Conservation (phyloP, 116 monocot genomes). For the Posidonia oceanica region DNA sequence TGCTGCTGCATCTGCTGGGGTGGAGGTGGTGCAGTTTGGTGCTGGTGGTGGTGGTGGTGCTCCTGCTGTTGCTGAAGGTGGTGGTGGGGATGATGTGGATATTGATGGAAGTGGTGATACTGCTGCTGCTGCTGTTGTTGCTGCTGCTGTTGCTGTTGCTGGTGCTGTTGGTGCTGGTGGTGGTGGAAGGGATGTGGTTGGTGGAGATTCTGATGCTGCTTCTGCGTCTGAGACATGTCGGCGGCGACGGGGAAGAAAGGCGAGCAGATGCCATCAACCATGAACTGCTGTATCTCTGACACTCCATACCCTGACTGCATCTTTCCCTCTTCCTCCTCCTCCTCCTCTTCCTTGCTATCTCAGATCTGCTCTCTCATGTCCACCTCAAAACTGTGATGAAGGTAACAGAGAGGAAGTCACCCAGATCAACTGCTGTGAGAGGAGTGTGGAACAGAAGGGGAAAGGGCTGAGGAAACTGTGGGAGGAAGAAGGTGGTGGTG, state of each 20-base stretch:
- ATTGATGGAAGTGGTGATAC: slow-evolving; percentile 9
- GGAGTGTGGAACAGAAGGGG: too few species aligned
- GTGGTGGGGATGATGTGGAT: slow-evolving; percentile 7
- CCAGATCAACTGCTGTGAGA: too few species aligned
- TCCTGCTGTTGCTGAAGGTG: slow-evolving; percentile 7
- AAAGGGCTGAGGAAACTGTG: not conserved
- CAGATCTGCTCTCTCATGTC: not conserved
- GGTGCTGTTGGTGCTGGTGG: slow-evolving; percentile 1
- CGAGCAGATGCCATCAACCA: slow-evolving; percentile 19
- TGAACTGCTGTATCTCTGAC: slow-evolving; percentile 27
- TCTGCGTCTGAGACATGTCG: not conserved
- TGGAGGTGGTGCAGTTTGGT: not conserved
- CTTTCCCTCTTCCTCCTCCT: not conserved
- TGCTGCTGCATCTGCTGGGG: not conserved
- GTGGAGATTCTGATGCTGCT: not conserved
- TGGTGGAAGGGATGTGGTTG: not conserved
- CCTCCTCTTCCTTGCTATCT: not conserved
- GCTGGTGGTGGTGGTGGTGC: not conserved
- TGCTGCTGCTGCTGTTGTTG: slow-evolving; percentile 1
- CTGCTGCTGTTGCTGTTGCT: slow-evolving; percentile 7
- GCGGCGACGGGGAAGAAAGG: slow-evolving; percentile 14
- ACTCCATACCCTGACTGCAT: slow-evolving; percentile 32
- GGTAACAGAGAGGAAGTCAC: too few species aligned
- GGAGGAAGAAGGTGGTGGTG: not conserved
- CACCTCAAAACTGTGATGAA: too few species aligned